Percentiles rank a stretch among this genome's conserved stretches.
Evolutionary conservation across 139 green algal species (phyloP).

Genomic region (Yamagishiella unicocca): DNA sequence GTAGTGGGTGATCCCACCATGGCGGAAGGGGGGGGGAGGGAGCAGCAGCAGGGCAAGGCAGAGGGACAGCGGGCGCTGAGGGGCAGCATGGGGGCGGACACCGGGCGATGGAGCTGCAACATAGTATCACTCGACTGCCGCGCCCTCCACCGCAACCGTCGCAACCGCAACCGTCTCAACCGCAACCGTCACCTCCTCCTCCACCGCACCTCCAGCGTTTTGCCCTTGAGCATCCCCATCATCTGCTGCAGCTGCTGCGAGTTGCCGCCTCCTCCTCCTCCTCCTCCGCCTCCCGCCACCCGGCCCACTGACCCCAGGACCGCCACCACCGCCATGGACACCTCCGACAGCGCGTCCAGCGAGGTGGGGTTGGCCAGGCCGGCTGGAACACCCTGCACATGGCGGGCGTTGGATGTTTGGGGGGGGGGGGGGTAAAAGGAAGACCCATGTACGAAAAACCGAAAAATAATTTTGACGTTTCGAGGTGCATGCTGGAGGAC

Average conservation of each 20-base stretch:
- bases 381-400: not conserved
- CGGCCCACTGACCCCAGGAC: not conserved
- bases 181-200: too few relatives aligned
- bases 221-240: slow-evolving; percentile 9
- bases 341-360: not conserved
- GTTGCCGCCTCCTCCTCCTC: not conserved
- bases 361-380: not conserved
- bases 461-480: too few relatives aligned
- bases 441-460: too few relatives aligned
- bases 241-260: slow-evolving; percentile 54
- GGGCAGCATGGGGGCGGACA: not conserved
- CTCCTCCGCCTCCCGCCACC: not conserved
- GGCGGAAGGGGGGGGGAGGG: too few relatives aligned
- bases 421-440: not conserved
- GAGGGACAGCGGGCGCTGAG: not conserved
- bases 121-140: too few relatives aligned
- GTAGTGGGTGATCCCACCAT: too few relatives aligned
- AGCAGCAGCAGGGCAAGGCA: too few relatives aligned
- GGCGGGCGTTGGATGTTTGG: not conserved
- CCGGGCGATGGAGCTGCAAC: too few relatives aligned
- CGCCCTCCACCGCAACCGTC: too few relatives aligned
- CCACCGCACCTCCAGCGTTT: slow-evolving; percentile 9
- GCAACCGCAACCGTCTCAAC: too few relatives aligned
- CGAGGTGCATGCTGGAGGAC: too few relatives aligned
- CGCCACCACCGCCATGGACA: not conserved